A percentile compares a stretch with the other conserved stretches of the same genome.
phyloP scores from a whole-genome alignment of 1,284 basidiomycete genomes.

The Puccinia coronata region DNA sequence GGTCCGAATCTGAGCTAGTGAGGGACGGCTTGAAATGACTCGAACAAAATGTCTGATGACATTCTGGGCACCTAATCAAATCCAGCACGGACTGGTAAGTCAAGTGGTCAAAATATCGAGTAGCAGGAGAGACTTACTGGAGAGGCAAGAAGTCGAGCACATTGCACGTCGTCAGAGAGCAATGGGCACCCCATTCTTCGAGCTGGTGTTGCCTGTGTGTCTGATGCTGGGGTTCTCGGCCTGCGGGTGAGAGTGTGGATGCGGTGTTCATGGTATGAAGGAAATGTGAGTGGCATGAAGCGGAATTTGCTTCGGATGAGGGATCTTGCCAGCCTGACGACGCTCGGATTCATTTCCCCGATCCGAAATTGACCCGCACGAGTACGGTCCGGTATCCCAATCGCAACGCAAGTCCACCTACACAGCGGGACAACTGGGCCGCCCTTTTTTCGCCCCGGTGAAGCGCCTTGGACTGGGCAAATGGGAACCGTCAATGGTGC shows the following conservation, averaged over 20 bases:
- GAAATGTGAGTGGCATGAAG: too few species aligned
- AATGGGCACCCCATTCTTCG: slow-evolving; percentile 49
- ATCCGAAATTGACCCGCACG: too few species aligned
- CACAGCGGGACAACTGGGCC: too few species aligned
- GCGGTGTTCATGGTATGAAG: neutral
- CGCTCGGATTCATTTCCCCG: too few species aligned
- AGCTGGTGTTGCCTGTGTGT: slow-evolving; percentile 28
- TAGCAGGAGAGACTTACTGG: slow-evolving; percentile 12
- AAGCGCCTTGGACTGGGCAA: too few species aligned
- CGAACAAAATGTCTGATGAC: slow-evolving; percentile 41
- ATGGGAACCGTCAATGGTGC: too few species aligned
- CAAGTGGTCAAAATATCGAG: neutral
- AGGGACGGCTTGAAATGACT: slow-evolving; percentile 44
- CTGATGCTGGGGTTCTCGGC: neutral
- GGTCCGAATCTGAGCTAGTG: slow-evolving; percentile 13
- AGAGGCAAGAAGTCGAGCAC: slow-evolving; percentile 49
- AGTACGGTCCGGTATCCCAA: too few species aligned
- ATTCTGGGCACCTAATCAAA: slow-evolving; percentile 40
- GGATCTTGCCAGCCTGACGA: too few species aligned
- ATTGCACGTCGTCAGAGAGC: slow-evolving; percentile 41
- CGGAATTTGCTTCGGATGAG: too few species aligned
- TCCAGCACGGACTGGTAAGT: neutral
- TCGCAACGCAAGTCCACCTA: too few species aligned
- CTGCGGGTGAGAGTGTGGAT: neutral
- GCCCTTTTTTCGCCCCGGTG: too few species aligned